A percentile compares a stretch with the other conserved stretches of the same genome.
phyloP scores from a whole-genome alignment of 352 stramenopile genomes.

The Achlya hypogyna region DNA sequence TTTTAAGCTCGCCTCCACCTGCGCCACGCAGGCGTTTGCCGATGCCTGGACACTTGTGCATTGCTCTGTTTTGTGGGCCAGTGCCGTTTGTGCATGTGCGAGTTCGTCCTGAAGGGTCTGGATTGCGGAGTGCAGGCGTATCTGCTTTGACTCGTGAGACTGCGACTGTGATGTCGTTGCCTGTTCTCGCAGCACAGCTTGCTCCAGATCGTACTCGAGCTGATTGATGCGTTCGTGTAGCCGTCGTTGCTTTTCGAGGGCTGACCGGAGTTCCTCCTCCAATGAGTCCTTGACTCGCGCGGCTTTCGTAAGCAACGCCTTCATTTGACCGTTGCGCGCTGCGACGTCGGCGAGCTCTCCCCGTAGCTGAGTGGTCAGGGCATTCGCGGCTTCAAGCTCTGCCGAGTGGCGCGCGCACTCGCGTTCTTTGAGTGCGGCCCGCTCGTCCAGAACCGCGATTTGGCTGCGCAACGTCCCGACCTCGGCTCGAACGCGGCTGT shows the following conservation, averaged over 20 bases:
- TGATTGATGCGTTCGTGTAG: conserved; percentile 23
- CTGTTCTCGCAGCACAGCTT: conserved; percentile 33
- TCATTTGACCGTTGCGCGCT: conserved; percentile 26
- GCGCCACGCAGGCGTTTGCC: conserved; percentile 38
- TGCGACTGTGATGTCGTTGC: conserved; percentile 38
- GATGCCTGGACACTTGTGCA: conserved; percentile 36
- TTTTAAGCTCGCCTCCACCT: conserved; percentile 30
- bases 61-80: conserved; percentile 35
- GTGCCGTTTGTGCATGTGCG: conserved; percentile 25
- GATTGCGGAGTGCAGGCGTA: conserved; percentile 23
- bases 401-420: conserved; percentile 37
- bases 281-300: conserved; percentile 33
- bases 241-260: conserved; percentile 27
- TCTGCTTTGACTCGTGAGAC: conserved; percentile 38
- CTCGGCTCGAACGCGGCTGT: conserved; percentile 59
- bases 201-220: conserved; percentile 30
- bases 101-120: conserved; percentile 30
- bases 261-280: conserved; percentile 31
- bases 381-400: conserved; percentile 30
- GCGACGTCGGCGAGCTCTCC: conserved; percentile 32
- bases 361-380: conserved; percentile 27
- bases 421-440: conserved; percentile 29
- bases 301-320: conserved; percentile 31
- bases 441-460: conserved; percentile 37
- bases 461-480: conserved; percentile 33